Conservation (phyloP, 1,139 yeast species). For the Diutina sp. region DNA sequence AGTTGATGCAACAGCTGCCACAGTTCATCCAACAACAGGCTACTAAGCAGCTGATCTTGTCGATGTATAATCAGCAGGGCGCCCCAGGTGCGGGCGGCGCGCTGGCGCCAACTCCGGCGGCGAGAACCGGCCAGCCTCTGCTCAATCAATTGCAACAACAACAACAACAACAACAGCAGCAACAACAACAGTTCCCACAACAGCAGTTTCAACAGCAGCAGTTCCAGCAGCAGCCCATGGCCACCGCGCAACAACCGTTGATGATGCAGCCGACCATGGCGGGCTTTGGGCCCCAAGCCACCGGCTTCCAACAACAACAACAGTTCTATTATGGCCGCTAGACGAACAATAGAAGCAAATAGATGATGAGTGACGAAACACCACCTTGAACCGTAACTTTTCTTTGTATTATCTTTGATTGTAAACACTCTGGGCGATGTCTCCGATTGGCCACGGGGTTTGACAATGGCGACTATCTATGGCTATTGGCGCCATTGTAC, state of each 20-base stretch:
- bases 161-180: conserved; percentile 6
- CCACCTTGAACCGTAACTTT: neutral
- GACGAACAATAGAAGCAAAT: neutral
- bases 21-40: conserved; percentile 23
- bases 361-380: neutral
- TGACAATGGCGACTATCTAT: too few relatives aligned
- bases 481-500: too few relatives aligned
- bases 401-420: too few relatives aligned
- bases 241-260: conserved; percentile 6
- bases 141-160: conserved; percentile 5
- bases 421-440: too few relatives aligned
- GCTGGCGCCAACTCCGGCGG: conserved; percentile 8
- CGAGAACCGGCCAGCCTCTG: neutral
- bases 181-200: conserved; percentile 9
- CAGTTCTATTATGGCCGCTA: neutral
- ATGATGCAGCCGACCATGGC: neutral
- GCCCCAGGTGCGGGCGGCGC: conserved; percentile 8
- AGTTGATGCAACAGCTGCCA: conserved; percentile 30
- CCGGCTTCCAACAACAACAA: conserved; percentile 7
- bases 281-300: conserved; percentile 1
- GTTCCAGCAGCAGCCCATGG: conserved; percentile 11
- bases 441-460: too few relatives aligned
- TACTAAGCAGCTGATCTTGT: conserved; percentile 30
- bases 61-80: conserved; percentile 25
- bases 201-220: conserved; percentile 16